Conservation (phyloP, 768 basidiomycete species). For the Baorangia bicolor region DNA sequence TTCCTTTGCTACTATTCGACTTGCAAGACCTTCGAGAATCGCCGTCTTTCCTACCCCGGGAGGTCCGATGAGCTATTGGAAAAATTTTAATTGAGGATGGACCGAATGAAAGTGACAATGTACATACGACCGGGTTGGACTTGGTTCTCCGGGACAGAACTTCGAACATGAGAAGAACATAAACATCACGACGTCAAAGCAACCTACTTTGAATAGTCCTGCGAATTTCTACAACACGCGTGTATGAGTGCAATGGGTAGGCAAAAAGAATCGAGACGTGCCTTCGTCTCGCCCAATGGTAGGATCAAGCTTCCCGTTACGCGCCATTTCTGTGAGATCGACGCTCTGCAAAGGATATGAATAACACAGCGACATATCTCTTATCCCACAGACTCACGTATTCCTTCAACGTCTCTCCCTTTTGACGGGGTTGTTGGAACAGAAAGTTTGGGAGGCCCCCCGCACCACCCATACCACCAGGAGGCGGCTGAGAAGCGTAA, state of each 20-base stretch:
- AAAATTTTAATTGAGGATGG: not conserved
- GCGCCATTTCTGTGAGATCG: constrained; percentile 83
- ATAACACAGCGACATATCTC: not conserved
- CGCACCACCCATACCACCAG: constrained; percentile 34
- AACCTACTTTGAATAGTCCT: constrained; percentile 84
- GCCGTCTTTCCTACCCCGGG: constrained; percentile 95
- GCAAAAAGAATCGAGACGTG: constrained; percentile 15
- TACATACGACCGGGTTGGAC: constrained; percentile 80
- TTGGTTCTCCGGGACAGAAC: constrained; percentile 88
- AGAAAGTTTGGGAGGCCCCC: constrained; percentile 58
- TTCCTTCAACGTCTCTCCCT: constrained; percentile 86
- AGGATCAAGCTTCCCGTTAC: constrained; percentile 84
- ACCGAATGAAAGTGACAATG: not conserved
- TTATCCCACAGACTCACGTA: constrained; percentile 46
- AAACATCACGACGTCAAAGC: not conserved
- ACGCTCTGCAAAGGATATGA: constrained; percentile 51
- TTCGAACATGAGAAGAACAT: constrained; percentile 23
- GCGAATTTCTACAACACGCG: constrained; percentile 62
- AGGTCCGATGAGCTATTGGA: constrained; percentile 66
- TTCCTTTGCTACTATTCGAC: constrained; percentile 82
- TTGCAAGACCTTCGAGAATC: constrained; percentile 86
- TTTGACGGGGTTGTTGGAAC: constrained; percentile 58
- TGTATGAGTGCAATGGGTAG: not conserved
- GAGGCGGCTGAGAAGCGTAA: constrained; percentile 51
- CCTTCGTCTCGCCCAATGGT: constrained; percentile 89